Base-by-base conservation (phyloP, 2,329 filamentous ascomycete genomes). In the Ophiostoma ulmi region DNA sequence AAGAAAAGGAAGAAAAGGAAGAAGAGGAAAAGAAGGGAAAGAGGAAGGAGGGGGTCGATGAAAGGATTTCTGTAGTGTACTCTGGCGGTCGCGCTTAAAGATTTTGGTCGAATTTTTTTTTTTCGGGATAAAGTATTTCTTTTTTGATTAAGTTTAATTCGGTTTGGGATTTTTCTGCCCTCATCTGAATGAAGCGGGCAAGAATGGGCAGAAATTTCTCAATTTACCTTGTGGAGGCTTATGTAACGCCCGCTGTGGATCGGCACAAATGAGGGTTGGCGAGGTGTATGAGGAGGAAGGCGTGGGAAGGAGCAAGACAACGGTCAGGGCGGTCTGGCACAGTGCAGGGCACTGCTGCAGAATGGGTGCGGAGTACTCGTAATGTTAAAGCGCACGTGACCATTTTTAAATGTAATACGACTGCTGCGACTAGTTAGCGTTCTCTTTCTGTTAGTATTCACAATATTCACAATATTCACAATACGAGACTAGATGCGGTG, bases 321-420 rank as follows among this genome's bases (percentile, higher is more conserved):
- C 36, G 36, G 63, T 65, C 65, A 44, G 39, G 65, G 65, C 65
- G 65, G 65, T 67, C 65, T 44, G 65, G 39, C 65, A 67, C 65
- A 67, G 65, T 67, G 65, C 39, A 39, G 63, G 63, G 35, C 63
- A 65, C 26, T 48, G 44, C 44, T 22, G 52, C n/a, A 26, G n/a
- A 26, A 58, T 58, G 14, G 31, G 1, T 7, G 26, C 20, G 31
- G 35, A 31, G 4, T 22, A 3, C 1, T 36, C 22, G 52, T 13
- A 10, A 5, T 36, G 61, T 38, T 38, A 38, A 64, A 4, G 14
- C 11, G 1, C 63, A 65, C 63, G 63, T 65, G 63, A 38, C 20
- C 14, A 17, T n/a, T 39, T 39, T 65, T 65, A 20, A 31, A 5
- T 10, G 31, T 14, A 31, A 31, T 31, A 31, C 31, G 3, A 6